Evolutionary conservation across 345 rosid species (phyloP).

Genomic region (Lepidium didymum): DNA sequence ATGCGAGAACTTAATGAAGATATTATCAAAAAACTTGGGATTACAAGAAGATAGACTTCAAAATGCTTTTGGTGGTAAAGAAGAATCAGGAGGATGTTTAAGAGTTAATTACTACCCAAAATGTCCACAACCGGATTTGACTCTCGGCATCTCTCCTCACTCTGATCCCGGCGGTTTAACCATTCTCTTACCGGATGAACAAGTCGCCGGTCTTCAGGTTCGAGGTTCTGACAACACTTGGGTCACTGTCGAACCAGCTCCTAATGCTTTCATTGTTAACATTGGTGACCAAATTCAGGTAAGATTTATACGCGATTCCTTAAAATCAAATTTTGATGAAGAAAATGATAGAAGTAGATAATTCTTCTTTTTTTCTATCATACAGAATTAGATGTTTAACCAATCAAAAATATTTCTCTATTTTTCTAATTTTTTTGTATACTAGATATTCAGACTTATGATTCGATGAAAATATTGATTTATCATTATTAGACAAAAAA

Average conservation of each 20-base stretch:
- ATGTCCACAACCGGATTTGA: constrained; percentile 77
- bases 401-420: too few species aligned
- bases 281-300: constrained; percentile 95
- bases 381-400: too few species aligned
- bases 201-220: constrained; percentile 75
- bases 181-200: constrained; percentile 57
- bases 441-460: neutral
- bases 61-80: constrained; percentile 63
- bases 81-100: constrained; percentile 57
- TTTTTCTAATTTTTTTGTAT: neutral
- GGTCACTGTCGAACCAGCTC: constrained; percentile 75
- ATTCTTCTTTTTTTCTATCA: too few species aligned
- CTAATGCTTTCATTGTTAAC: constrained; percentile 70
- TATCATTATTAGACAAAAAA: neutral
- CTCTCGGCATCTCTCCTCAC: constrained; percentile 81
- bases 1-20: constrained; percentile 52
- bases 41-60: constrained; percentile 46
- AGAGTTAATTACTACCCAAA: constrained; percentile 84
- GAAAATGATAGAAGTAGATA: too few species aligned
- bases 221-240: constrained; percentile 46
- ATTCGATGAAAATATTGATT: neutral
- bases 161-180: constrained; percentile 95
- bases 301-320: neutral
- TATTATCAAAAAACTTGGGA: constrained; percentile 59
- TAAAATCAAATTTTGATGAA: too few species aligned